These are phyloP conservation scores for Hanseniaspora osmophila DNA, from an alignment of 805 yeast genomes.

Conservation along the genomic window DNA sequence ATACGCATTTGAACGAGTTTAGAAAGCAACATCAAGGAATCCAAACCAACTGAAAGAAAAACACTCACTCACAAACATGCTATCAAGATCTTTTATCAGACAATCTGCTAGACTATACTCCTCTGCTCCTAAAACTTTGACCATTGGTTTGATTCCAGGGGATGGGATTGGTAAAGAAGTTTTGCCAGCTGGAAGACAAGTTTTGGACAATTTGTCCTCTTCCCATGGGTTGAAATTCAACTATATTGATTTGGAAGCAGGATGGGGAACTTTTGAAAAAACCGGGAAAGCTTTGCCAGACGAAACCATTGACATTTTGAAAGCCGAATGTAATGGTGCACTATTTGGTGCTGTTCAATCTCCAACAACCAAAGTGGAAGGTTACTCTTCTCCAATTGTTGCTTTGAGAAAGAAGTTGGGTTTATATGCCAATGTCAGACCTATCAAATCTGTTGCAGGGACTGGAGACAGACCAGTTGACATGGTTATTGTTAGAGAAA, in stretches of 20 bases:
- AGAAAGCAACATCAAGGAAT: too few relatives aligned
- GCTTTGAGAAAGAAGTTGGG: conserved; percentile 95
- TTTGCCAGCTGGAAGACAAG: conserved; percentile 87
- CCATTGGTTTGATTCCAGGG: conserved; percentile 78
- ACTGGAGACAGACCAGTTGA: conserved; percentile 74
- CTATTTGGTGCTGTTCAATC: conserved; percentile 95
- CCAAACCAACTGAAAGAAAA: background rate
- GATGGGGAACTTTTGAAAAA: conserved; percentile 81
- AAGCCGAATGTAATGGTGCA: conserved; percentile 87
- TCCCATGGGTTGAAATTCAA: conserved; percentile 65
- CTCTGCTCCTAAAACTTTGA: conserved; percentile 32
- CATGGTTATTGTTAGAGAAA: conserved; percentile 95
- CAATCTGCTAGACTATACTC: conserved; percentile 22
- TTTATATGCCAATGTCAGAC: conserved; percentile 91
- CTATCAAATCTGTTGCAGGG: conserved; percentile 85
- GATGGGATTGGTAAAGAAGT: conserved; percentile 98
- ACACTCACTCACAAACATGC: conserved; percentile 10
- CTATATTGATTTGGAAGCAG: conserved; percentile 82
- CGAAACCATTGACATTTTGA: conserved; percentile 66
- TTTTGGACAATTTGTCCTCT: conserved; percentile 72
- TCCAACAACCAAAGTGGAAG: conserved; percentile 85
- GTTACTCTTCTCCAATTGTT: conserved; percentile 96
- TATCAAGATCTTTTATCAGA: conserved; percentile 17
- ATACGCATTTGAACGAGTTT: too few relatives aligned
- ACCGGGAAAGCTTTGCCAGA: conserved; percentile 96